phyloP scores from a whole-genome alignment of 2,329 filamentous ascomycete genomes.

The Alternaria dauci region DNA sequence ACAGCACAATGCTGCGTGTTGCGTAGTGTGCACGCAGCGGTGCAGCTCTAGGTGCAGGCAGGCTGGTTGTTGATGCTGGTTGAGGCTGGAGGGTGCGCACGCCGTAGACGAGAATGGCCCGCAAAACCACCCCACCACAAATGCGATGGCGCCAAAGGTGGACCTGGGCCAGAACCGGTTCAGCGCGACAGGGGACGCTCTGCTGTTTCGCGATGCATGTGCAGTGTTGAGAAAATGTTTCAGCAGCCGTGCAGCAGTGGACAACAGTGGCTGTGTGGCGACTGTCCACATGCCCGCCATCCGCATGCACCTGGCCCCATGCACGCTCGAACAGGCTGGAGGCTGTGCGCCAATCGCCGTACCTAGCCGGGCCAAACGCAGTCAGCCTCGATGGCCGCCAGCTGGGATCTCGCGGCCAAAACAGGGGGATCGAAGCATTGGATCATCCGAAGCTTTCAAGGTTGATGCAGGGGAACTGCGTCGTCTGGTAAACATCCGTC shows the following conservation, averaged over 20 bases:
- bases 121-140: conserved; percentile 36
- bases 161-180: conserved; percentile 20
- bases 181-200: conserved; percentile 20
- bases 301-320: conserved; percentile 33
- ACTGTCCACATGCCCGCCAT: conserved; percentile 33
- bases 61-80: conserved; percentile 16
- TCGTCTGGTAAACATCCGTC: conserved; percentile 10
- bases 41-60: conserved; percentile 28
- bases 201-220: conserved; percentile 14
- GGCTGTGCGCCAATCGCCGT: conserved; percentile 41
- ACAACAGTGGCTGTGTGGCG: conserved; percentile 46
- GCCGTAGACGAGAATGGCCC: conserved; percentile 7
- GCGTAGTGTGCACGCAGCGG: conserved; percentile 34
- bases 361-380: conserved; percentile 38
- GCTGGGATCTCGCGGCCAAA: conserved; percentile 24
- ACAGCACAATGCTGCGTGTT: conserved; percentile 41
- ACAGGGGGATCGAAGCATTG: conserved; percentile 29
- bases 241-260: conserved; percentile 31
- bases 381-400: conserved; percentile 39
- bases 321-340: conserved; percentile 19
- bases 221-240: conserved; percentile 34
- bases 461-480: conserved; percentile 16
- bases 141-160: conserved; percentile 15
- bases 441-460: conserved; percentile 12
- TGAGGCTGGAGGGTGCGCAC: conserved; percentile 21